These are phyloP conservation scores for Pyronema domesticum DNA, from an alignment of 495 filamentous ascomycete species.

Conservation along the genomic window DNA sequence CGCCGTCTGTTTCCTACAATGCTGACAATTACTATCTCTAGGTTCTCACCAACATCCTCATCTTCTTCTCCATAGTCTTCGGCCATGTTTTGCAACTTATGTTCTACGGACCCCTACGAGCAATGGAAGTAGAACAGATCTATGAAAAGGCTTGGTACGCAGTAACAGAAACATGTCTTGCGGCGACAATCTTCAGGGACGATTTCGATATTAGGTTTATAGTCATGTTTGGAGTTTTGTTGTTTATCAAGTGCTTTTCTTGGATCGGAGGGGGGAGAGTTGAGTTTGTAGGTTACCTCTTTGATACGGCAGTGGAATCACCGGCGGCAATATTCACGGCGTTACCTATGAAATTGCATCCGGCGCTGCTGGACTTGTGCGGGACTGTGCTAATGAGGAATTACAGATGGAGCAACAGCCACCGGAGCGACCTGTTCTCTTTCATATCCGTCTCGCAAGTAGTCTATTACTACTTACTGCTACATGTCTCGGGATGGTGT, in stretches of 20 bases:
- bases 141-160: slow-evolving; percentile 97
- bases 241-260: slow-evolving; percentile 89
- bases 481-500: slow-evolving; percentile 60
- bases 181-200: slow-evolving; percentile 97
- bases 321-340: background rate
- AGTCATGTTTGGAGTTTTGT: slow-evolving; percentile 83
- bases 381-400: background rate
- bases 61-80: slow-evolving; percentile 54
- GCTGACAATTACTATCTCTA: slow-evolving; percentile 22
- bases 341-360: background rate
- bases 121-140: slow-evolving; percentile 87
- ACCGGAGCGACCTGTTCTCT: slow-evolving; percentile 72
- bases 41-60: slow-evolving; percentile 77
- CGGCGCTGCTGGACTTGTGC: background rate
- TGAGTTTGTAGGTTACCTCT: slow-evolving; percentile 42
- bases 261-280: slow-evolving; percentile 95
- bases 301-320: background rate
- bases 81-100: slow-evolving; percentile 77
- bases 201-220: slow-evolving; percentile 86
- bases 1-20: slow-evolving; percentile 1
- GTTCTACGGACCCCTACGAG: slow-evolving; percentile 78
- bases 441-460: slow-evolving; percentile 62
- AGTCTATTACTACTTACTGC: slow-evolving; percentile 59
- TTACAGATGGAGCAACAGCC: slow-evolving; percentile 62
- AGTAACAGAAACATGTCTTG: slow-evolving; percentile 85